Percentiles rank a stretch among this genome's conserved stretches.
phyloP scores from a whole-genome alignment of 371 early-diverging fungal species.

The Dinochytrium kinnereticum region DNA sequence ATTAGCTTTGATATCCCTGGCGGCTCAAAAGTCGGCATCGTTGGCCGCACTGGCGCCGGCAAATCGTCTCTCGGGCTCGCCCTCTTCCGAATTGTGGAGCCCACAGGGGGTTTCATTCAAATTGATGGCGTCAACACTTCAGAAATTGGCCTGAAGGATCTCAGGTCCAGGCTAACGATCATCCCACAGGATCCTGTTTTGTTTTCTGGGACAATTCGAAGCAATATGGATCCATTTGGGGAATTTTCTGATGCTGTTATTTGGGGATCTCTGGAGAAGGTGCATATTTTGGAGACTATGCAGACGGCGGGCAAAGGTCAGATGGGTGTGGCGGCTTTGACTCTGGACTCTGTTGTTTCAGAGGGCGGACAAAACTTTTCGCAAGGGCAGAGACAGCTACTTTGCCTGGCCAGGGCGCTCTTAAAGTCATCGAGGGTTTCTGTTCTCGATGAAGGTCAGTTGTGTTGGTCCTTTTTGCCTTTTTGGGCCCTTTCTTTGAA shows the following conservation, averaged over 20 bases:
- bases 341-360: constrained; percentile 12
- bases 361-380: constrained; percentile 49
- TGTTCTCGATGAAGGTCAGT: constrained; percentile 58
- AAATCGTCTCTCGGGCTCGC: constrained; percentile 57
- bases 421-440: constrained; percentile 51
- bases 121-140: constrained; percentile 45
- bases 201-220: constrained; percentile 47
- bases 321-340: neutral
- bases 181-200: constrained; percentile 57
- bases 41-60: constrained; percentile 69
- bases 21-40: constrained; percentile 84
- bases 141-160: constrained; percentile 40
- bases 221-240: constrained; percentile 62
- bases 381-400: constrained; percentile 65
- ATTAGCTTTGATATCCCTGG: constrained; percentile 66
- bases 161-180: constrained; percentile 45
- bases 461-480: too few species aligned
- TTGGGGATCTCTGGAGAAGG: constrained; percentile 65
- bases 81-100: constrained; percentile 57
- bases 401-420: constrained; percentile 63
- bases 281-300: constrained; percentile 55
- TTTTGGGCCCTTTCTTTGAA: too few species aligned
- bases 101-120: constrained; percentile 47
- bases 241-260: constrained; percentile 63
- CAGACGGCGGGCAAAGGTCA: neutral